Evolutionary conservation across 2,329 filamentous ascomycete genomes (phyloP).

Genomic region (Cladosporium sp.): DNA sequence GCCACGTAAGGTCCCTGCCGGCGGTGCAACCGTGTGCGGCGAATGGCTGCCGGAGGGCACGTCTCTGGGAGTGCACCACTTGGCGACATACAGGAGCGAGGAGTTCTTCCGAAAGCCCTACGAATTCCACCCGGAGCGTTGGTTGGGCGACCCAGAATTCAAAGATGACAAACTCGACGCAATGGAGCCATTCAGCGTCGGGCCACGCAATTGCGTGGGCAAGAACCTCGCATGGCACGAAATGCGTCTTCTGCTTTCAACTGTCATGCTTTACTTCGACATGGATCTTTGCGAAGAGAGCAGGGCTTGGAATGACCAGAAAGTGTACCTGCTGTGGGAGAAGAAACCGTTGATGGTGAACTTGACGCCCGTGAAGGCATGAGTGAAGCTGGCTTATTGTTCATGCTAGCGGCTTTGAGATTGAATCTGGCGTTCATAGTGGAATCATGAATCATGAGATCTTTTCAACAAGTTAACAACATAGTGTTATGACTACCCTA

Average conservation of each 20-base stretch:
- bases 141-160: constrained; percentile 31
- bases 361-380: constrained; percentile 13
- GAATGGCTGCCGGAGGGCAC: constrained; percentile 24
- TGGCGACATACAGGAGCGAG: constrained; percentile 25
- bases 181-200: constrained; percentile 34
- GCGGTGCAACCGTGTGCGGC: constrained; percentile 32
- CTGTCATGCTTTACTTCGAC: constrained; percentile 42
- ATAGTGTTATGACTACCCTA: background rate
- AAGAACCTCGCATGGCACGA: constrained; percentile 39
- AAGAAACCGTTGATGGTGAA: constrained; percentile 31
- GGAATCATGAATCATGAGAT: background rate
- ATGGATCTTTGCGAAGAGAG: constrained; percentile 31
- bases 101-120: constrained; percentile 3
- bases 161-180: constrained; percentile 31
- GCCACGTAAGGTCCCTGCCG: constrained; percentile 31
- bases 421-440: background rate
- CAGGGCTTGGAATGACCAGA: constrained; percentile 35
- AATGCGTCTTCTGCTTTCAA: constrained; percentile 41
- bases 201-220: constrained; percentile 31
- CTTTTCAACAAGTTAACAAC: background rate
- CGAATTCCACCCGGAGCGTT: constrained; percentile 23
- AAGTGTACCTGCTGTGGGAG: constrained; percentile 35
- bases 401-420: background rate
- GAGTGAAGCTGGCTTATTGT: background rate
- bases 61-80: constrained; percentile 24